phyloP scores from a whole-genome alignment of 2,329 filamentous ascomycete species.

The Claviceps capensis region DNA sequence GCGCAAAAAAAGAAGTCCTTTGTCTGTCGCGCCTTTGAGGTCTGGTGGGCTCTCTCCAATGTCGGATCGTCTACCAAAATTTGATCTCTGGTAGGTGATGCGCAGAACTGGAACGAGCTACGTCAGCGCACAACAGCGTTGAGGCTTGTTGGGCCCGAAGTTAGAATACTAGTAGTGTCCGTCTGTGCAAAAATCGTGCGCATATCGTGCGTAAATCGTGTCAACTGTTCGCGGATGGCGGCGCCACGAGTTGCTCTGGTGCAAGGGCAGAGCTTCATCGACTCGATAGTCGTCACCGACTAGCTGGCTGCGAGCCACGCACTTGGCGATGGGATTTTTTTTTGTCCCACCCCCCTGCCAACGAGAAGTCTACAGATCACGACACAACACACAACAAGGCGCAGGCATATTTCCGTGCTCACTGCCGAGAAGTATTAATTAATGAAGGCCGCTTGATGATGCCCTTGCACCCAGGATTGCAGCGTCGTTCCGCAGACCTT shows the following conservation, averaged over 20 bases:
- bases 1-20: neutral
- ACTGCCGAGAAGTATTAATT: too few species aligned
- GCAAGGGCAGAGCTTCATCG: neutral
- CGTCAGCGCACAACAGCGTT: neutral
- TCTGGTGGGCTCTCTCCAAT: neutral
- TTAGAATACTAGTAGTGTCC: neutral
- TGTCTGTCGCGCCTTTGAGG: neutral
- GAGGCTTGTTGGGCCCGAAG: neutral
- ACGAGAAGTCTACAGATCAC: too few species aligned
- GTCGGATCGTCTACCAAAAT: neutral
- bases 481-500: neutral
- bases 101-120: neutral
- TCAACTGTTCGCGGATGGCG: neutral
- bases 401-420: too few species aligned
- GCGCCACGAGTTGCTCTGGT: constrained; percentile 1
- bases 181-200: neutral
- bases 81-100: neutral
- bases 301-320: neutral
- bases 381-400: too few species aligned
- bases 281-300: neutral
- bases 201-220: neutral
- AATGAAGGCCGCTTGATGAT: too few species aligned
- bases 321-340: neutral
- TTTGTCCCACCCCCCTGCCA: too few species aligned
- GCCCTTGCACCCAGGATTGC: neutral